Evolutionary conservation across 495 filamentous ascomycete species (phyloP).

Genomic region (Hypoxylon rickii): DNA sequence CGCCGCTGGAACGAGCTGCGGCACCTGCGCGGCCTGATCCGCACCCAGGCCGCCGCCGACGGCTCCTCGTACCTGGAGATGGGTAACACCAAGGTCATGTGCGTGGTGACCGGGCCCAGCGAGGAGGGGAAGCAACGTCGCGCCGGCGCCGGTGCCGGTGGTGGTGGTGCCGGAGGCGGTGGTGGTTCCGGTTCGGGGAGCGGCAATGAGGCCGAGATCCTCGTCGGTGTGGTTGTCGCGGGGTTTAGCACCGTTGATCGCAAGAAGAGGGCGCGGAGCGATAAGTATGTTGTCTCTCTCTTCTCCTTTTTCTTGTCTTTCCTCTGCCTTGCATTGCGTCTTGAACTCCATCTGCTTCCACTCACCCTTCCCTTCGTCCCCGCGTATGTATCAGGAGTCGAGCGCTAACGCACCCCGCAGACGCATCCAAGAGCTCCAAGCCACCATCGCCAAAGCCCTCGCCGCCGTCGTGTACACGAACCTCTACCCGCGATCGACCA

Average conservation of each 20-base stretch:
- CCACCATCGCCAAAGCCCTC: constrained; percentile 75
- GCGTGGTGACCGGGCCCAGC: constrained; percentile 81
- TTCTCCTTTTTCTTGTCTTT: background rate
- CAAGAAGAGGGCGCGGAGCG: constrained; percentile 70
- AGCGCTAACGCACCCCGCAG: constrained; percentile 46
- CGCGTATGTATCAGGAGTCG: too few species aligned
- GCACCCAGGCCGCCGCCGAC: constrained; percentile 86
- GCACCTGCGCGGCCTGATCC: constrained; percentile 84
- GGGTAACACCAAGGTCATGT: constrained; percentile 96
- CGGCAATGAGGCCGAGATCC: constrained; percentile 61
- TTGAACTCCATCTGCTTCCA: too few species aligned
- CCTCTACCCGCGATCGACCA: constrained; percentile 86
- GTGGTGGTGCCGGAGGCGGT: constrained; percentile 48
- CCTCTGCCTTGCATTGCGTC: background rate
- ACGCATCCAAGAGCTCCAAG: constrained; percentile 78
- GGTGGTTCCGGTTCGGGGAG: constrained; percentile 28
- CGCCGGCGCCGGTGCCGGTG: constrained; percentile 40
- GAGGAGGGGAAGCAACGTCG: constrained; percentile 56
- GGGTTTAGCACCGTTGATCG: constrained; percentile 88
- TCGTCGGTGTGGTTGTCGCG: constrained; percentile 83
- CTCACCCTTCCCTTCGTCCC: too few species aligned
- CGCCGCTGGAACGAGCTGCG: constrained; percentile 98
- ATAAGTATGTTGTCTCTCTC: constrained; percentile 65
- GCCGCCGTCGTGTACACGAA: constrained; percentile 75
- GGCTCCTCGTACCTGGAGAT: constrained; percentile 90